Base-by-base conservation (phyloP, 345 rosid genomes). In the Salix udensis region DNA sequence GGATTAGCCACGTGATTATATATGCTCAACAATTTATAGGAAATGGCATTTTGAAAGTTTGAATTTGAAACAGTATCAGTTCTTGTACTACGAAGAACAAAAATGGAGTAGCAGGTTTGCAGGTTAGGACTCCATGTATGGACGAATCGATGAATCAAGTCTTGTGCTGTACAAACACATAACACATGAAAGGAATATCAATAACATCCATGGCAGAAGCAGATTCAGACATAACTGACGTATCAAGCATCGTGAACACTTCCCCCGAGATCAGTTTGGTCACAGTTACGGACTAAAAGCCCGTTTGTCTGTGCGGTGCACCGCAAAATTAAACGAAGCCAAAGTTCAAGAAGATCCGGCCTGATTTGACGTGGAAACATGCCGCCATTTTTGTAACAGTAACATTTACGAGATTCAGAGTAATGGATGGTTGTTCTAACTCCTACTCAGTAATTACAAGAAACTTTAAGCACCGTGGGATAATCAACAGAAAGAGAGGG, bases 1-100 rank as follows among this genome's bases (percentile, higher is more conserved):
- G 46, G 46, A 40, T 40, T 40, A 40, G 12, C 46, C 46, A 2
- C 46, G 10, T 40, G 46, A 3, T 28, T 28, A 28, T 28, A 3
- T n/a, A n/a, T n/a, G n/a, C n/a, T n/a, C n/a, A n/a, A n/a, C 46
- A 58, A 10, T 9, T 58, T 10, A n/a, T 23, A 23, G 23, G 24
- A 21, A 53, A 53, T 7, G 9, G 60, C 60, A 53, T 42, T 79
- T 82, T 71, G 37, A 77, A 82, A 77, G 0, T 82, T 85, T 77
- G 83, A 85, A 85, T 81, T 76, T 79, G 74, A 79, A 76, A 40
- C 73, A 67, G 64, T 71, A 21, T 6, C 60, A 44, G 16, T 58
- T 23, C 23, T n/a, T 71, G 74, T 62, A 31, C 30, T 2, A 70
- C 5, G 65, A 28, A 44, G 64, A 37, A 61, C 50, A 44, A 67